Evolutionary conservation across 306 rosid species (phyloP).

Genomic region (Spatholobus suberectus): DNA sequence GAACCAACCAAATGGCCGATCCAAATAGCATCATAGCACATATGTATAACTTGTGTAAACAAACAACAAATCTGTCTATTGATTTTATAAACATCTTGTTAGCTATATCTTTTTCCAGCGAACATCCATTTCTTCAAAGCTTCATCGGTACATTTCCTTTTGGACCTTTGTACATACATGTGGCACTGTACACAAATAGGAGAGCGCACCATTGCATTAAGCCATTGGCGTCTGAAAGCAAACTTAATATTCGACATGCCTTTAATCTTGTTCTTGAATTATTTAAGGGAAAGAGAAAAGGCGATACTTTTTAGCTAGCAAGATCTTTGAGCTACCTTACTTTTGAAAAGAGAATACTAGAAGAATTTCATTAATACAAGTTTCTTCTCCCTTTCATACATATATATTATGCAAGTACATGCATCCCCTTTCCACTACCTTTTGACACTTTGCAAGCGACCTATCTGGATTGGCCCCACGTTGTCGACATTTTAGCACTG

Average conservation of each 20-base stretch:
- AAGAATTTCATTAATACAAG: constrained; percentile 24
- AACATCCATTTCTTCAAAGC: constrained; percentile 27
- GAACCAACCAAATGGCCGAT: constrained; percentile 1
- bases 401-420: constrained; percentile 23
- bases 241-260: constrained; percentile 28
- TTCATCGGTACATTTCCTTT: constrained; percentile 9
- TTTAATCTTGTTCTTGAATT: constrained; percentile 15
- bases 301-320: neutral
- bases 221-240: constrained; percentile 46
- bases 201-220: constrained; percentile 36
- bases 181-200: constrained; percentile 30
- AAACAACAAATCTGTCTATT: neutral
- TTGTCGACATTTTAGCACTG: constrained; percentile 43
- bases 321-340: neutral
- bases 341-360: constrained; percentile 1
- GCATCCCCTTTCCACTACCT: constrained; percentile 40
- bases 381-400: constrained; percentile 14
- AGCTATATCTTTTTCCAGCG: constrained; percentile 5
- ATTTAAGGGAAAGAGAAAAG: constrained; percentile 7
- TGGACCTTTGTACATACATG: neutral
- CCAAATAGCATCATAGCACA: neutral
- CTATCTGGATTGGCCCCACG: constrained; percentile 61
- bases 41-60: neutral
- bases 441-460: constrained; percentile 59
- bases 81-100: constrained; percentile 20